Percentiles rank a stretch among this genome's conserved stretches.
Conservation (phyloP, 306 rosid species). For the Macrotyloma uniflorum region DNA sequence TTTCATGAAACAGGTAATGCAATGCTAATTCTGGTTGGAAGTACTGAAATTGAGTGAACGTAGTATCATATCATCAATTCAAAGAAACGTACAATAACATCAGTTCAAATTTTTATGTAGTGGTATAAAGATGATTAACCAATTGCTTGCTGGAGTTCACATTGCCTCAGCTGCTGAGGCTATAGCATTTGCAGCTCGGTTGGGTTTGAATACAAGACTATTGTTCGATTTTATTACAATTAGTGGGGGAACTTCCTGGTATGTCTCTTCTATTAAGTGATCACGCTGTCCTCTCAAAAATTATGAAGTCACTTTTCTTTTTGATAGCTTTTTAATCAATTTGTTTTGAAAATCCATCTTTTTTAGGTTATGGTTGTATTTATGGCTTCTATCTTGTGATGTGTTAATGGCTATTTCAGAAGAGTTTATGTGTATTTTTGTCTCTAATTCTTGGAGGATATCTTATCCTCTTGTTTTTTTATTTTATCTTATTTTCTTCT, state of each 20-base stretch:
- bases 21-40: slow-evolving; percentile 20
- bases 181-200: slow-evolving; percentile 90
- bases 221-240: slow-evolving; percentile 74
- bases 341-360: slow-evolving; percentile 15
- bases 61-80: neutral
- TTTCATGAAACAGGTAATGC: slow-evolving; percentile 40
- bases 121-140: slow-evolving; percentile 94
- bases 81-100: slow-evolving; percentile 9
- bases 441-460: neutral
- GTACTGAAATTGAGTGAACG: slow-evolving; percentile 29
- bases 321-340: neutral
- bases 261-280: slow-evolving; percentile 34
- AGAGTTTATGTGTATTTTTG: slow-evolving; percentile 16
- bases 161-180: slow-evolving; percentile 97
- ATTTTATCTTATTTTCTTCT: slow-evolving; percentile 8
- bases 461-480: slow-evolving; percentile 1
- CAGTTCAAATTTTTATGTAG: slow-evolving; percentile 52
- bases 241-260: slow-evolving; percentile 94
- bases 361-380: slow-evolving; percentile 6
- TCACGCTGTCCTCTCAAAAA: slow-evolving; percentile 12
- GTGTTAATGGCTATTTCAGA: slow-evolving; percentile 30
- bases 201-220: slow-evolving; percentile 78
- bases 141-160: slow-evolving; percentile 98
- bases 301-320: neutral
- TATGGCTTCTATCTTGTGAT: slow-evolving; percentile 9